Base-by-base conservation (phyloP, 108 stramenopile genomes). In the Stephanodiscus minutulus region DNA sequence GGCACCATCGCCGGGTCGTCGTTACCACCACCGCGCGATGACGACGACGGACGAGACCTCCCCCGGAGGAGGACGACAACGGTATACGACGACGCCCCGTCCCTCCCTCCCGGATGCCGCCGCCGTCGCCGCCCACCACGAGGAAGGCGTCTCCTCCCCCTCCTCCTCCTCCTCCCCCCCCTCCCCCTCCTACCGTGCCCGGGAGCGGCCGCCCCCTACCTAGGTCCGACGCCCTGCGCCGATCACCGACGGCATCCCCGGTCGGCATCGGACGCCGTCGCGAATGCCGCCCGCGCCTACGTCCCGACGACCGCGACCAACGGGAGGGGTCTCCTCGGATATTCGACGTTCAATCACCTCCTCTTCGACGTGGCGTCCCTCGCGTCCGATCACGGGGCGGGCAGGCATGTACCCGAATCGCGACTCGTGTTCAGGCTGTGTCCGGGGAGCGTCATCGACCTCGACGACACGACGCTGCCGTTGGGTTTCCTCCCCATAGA, bases 331-430 rank as follows among this genome's bases (percentile, higher is more conserved):
- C 41, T 46, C 37, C 49, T 60, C 22, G 74, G 74, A 35, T 76
- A 76, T 41, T 76, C 74, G n/a, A 76, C 41, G 7, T 76, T 48
- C 67, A 66, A 66, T 49, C 74, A 76, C 44, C 52, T 76, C 5
- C 31, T 76, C 25, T 76, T 68, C 39, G 74, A 76, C 20, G 5
- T 76, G 9, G 37, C 53, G 22, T 67, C 75, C 31, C 53, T 76
- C 47, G 49, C 54, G 3, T 24, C 37, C 41, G 28, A 58, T 54
- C 64, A 44, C 31, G 29, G 24, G 0, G 20, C 52, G 6, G 75
- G 75, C 8, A 41, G 48, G 29, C 3, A n/a, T 0, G 69, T 76
- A 5, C 60, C 58, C 21, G 54, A 61, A 5, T 31, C 57, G n/a
- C 67, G 57, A 64, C 28, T 76, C 20, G 22, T 44, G 0, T 76